A percentile compares a stretch with the other conserved stretches of the same genome.
Conservation (phyloP, 805 yeast genomes). For the Phaffomyces thermotolerans region DNA sequence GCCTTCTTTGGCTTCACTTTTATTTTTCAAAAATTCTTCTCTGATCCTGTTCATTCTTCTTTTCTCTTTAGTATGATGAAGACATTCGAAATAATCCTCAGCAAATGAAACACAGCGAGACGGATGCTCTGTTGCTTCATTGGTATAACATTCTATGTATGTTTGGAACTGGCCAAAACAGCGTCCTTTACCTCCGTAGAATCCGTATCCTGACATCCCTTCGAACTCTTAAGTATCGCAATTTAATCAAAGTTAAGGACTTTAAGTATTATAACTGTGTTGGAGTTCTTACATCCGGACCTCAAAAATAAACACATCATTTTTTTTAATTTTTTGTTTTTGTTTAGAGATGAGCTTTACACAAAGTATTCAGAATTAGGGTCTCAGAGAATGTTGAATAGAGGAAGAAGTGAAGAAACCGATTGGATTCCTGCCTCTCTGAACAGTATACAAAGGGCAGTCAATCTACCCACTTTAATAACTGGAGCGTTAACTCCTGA, state of each 20-base stretch:
- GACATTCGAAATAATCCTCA: conserved; percentile 43
- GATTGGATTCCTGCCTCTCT: conserved; percentile 6
- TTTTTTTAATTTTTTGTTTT: too few species aligned
- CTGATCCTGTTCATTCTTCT: conserved; percentile 21
- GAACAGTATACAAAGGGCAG: conserved; percentile 10
- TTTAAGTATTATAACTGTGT: too few species aligned
- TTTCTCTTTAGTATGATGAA: conserved; percentile 40
- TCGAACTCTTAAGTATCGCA: too few species aligned
- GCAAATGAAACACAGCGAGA: conserved; percentile 33
- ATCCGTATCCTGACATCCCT: conserved; percentile 33
- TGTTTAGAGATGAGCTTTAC: too few species aligned
- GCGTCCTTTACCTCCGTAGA: conserved; percentile 38
- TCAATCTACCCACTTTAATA: conserved; percentile 34
- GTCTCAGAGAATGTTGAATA: background rate
- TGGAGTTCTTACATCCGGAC: conserved; percentile 3
- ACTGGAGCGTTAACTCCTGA: conserved; percentile 56
- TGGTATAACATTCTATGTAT: conserved; percentile 40
- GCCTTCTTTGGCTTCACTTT: conserved; percentile 1
- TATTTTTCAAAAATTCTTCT: conserved; percentile 16
- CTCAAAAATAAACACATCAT: background rate
- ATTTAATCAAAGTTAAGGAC: too few species aligned
- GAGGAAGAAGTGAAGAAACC: background rate
- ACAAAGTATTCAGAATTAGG: too few species aligned
- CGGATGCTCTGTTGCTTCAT: conserved; percentile 29
- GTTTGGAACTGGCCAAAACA: conserved; percentile 40